Evolutionary conservation across 169 alveolate species (phyloP), one percentile per base, ranked within the genome.

Genomic region (Babesia bigemina): DNA sequence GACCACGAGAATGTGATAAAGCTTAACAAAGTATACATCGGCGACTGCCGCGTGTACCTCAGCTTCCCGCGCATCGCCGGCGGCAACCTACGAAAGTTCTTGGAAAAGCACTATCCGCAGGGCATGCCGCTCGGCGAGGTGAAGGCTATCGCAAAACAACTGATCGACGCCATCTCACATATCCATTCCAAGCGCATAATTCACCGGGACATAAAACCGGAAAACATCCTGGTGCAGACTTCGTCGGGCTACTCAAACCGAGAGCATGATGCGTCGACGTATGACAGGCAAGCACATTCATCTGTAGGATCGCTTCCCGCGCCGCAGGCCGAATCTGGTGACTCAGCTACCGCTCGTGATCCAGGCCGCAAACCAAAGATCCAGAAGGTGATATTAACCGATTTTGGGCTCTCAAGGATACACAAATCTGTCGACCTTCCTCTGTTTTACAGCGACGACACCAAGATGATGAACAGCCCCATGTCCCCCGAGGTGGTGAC

Each of bases 101-200:
- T 85, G 22, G 75, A 60, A 55, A 84, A 85, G 69, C 71, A 79
- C 75, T 85, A 88, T 63, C 90, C 90, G 26, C 63, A 66, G 45
- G 87, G 89, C n/a, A 65, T 86, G 42, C 91, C 85, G 56, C 70
- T 75, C 44, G 79, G 74, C 2, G 36, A 50, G 53, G 93, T 92
- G 28, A 70, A 79, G 50, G 60, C 53, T 11, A 81, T 92, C 52
- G 85, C 89, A 53, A 73, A 78, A 48, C 95, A 92, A 62, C 76
- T 92, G 13, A 85, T 92, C 59, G 78, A 86, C 28, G 95, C 91
- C 19, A 91, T 92, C 56, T 86, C 88, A 50, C 87, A 88, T 71
- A 87, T 92, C 63, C 95, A 92, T 63, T 89, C 93, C 29, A 88
- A 86, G 63, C 81, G 88, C 65, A 89, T 92, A 58, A 92, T 92